These are phyloP conservation scores for Hibiscus trionum DNA, from an alignment of 345 rosid genomes.

Conservation along the genomic window DNA sequence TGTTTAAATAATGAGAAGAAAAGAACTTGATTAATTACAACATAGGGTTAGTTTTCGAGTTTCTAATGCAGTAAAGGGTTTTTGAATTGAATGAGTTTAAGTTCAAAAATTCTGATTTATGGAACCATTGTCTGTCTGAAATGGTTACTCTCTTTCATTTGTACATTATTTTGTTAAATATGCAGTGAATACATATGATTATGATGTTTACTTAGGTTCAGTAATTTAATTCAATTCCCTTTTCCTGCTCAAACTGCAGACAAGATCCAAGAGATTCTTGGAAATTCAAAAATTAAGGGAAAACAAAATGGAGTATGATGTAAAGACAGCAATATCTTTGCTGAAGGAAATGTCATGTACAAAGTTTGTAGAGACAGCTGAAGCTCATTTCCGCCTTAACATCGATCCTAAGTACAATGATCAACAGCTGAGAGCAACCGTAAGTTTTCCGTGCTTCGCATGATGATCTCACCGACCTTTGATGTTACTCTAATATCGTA, in stretches of 20 bases:
- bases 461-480: not conserved
- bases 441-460: constrained; percentile 23
- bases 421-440: constrained; percentile 92
- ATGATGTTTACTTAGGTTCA: constrained; percentile 6
- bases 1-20: not conserved
- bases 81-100: not conserved
- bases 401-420: constrained; percentile 92
- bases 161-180: not conserved
- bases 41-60: no score
- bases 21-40: no score
- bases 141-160: not conserved
- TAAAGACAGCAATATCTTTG: constrained; percentile 64
- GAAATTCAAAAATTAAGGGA: constrained; percentile 93
- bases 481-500: not conserved
- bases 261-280: constrained; percentile 94
- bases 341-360: constrained; percentile 58
- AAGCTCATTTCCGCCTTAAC: constrained; percentile 94
- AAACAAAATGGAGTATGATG: constrained; percentile 62
- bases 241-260: constrained; percentile 42
- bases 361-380: constrained; percentile 79
- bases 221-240: constrained; percentile 6
- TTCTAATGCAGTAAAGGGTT: no score
- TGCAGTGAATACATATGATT: not conserved
- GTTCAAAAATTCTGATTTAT: not conserved
- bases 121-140: no score